These are phyloP conservation scores for Exutisphaerella laricina DNA, from an alignment of 2,329 filamentous ascomycete species.

Conservation along the genomic window DNA sequence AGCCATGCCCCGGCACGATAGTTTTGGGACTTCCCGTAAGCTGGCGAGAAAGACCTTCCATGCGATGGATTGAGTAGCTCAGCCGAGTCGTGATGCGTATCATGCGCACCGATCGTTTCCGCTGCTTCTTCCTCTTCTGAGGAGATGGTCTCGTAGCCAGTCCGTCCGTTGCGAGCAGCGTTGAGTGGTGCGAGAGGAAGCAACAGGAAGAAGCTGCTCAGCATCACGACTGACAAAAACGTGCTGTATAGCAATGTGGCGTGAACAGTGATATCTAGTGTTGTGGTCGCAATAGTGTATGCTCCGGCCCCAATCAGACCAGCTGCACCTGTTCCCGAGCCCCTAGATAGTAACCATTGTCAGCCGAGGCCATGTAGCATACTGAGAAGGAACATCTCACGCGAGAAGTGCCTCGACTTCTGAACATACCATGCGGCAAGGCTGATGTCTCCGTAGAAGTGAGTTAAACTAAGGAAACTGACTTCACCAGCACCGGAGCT, in stretches of 20 bases:
- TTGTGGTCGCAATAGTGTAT: conserved; percentile 81
- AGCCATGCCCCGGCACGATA: conserved; percentile 9
- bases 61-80: conserved; percentile 31
- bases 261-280: conserved; percentile 67
- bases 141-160: conserved; percentile 51
- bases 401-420: no score
- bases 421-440: conserved; percentile 90
- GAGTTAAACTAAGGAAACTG: conserved; percentile 83
- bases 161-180: conserved; percentile 40
- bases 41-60: conserved; percentile 29
- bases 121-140: conserved; percentile 39
- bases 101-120: conserved; percentile 22
- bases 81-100: conserved; percentile 27
- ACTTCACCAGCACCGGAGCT: conserved; percentile 84
- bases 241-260: conserved; percentile 72
- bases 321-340: conserved; percentile 57
- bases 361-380: no score
- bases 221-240: conserved; percentile 73
- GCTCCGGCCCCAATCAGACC: conserved; percentile 80
- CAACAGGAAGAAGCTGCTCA: conserved; percentile 77
- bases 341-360: no score
- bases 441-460: conserved; percentile 84
- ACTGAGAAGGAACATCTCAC: no score
- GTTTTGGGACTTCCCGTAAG: conserved; percentile 11
- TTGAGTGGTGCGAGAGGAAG: conserved; percentile 64